Evolutionary conservation across 768 basidiomycete genomes (phyloP), one percentile per base, ranked within the genome.

Genomic region (Boletus barrowsii): DNA sequence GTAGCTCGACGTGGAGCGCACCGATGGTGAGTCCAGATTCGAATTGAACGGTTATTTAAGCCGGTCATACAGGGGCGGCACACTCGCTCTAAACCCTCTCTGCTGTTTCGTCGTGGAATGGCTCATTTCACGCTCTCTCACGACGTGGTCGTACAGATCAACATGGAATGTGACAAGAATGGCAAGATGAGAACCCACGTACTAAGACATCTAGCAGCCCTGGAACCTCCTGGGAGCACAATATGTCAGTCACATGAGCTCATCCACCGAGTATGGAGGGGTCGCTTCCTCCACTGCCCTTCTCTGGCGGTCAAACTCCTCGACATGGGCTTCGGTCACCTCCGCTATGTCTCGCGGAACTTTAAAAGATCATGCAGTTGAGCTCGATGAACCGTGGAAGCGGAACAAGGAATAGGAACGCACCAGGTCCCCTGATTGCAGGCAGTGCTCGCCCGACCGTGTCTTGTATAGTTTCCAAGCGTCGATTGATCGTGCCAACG

Each of bases 401-500:
- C 3, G 36, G 32, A 40, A 10, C 29, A 9, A 29, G 29, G 9
- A 29, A 29, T 9, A 9, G 29, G 29, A 18, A 51, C 50, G 13
- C 9, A 52, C 58, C 47, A 11, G 58, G 59, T 41, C 40, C 60
- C 15, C 2, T 53, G 29, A 62, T 54, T 32, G 43, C 55, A 43
- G 56, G 60, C n/a, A 62, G 24, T 17, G 35, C 50, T 3, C 43
- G 46, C 8, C 60, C 60, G 22, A 62, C 49, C 2, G 53, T 54
- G 18, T 24, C 41, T 11, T 62, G 52, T 51, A 61, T 61, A 29
- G 0, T 62, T 33, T 58, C 49, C 50, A 62, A 43, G 0, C 60
- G 60, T 26, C 52, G 46, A 43, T 58, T 58, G 42, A 62, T 62
- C 18, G 47, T n/a, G 2, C 41, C 30, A 3, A 42, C 22, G 4